phyloP scores from a whole-genome alignment of 169 alveolate genomes.

The Cyclospora cayetanensis region DNA sequence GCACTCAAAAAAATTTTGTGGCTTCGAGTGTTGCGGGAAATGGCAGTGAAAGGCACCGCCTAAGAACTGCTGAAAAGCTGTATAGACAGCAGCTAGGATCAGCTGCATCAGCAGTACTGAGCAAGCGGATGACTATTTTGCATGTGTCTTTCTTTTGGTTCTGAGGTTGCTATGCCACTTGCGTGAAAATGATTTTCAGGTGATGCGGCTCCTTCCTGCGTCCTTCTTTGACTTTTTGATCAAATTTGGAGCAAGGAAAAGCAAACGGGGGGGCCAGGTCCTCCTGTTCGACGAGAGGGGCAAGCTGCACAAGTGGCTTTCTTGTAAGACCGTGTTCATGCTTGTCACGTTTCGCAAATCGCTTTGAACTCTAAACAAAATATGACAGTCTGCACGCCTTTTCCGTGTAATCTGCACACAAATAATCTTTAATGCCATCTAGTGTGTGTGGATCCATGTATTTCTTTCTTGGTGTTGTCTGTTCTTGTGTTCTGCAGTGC shows the following conservation, averaged over 20 bases:
- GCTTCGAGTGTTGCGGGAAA: background rate
- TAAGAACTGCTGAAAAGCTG: no score
- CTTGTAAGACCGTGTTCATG: background rate
- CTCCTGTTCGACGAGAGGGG: slow-evolving; percentile 10
- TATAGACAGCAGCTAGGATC: no score
- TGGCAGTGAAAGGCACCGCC: background rate
- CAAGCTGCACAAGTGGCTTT: background rate
- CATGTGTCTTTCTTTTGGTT: background rate
- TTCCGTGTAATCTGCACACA: no score
- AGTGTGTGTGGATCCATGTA: no score
- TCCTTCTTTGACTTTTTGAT: slow-evolving; percentile 10
- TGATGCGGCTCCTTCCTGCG: slow-evolving; percentile 1
- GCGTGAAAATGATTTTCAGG: background rate
- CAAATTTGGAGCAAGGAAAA: background rate
- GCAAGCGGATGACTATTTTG: no score
- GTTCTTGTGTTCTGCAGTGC: background rate
- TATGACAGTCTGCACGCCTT: no score
- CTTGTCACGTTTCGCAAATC: no score
- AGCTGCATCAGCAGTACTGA: no score
- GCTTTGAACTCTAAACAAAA: no score
- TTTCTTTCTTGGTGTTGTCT: no score
- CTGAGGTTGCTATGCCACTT: background rate
- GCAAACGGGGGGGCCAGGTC: slow-evolving; percentile 15
- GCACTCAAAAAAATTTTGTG: background rate
- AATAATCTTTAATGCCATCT: no score